Evolutionary conservation across 371 early-diverging fungal species (phyloP), one percentile per base, ranked within the genome.

Genomic region (Lichtheimia corymbifera): DNA sequence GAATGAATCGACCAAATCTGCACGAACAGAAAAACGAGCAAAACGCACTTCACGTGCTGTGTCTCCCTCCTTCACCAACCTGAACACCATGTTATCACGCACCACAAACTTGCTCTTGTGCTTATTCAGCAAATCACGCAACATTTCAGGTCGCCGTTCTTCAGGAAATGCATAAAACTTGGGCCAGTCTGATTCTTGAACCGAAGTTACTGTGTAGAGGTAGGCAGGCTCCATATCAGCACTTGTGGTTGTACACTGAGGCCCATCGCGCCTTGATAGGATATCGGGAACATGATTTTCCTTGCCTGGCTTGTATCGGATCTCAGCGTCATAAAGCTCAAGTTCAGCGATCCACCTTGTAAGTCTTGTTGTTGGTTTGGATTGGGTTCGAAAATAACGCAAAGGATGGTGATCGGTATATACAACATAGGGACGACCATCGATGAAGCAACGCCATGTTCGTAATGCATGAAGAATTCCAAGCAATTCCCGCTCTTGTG

Each of bases 401-500:
- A 72, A n/a, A 5, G 71, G 67, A 12, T 66, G 35, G 28, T 76
- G 76, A 53, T 76, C 69, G 0, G 72, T 64, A 4, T 52, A 59
- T 2, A 74, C 55, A 24, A 47, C 43, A 28, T 67, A 71, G 0
- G 57, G 63, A 20, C 50, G 53, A 0, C 72, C 67, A 20, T 72
- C 67, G 15, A 72, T 55, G 13, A 67, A 71, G 18, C 67, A 69
- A 0, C 76, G 63, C 79, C 77, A 77, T 0, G 55, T 51, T 5
- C 66, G 11, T 24, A 79, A 54, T 0, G 73, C 73, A 55, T 69
- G 67, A 0, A 77, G 20, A 4, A 76, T 73, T 14, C 67, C 75
- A 1, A 72, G 56, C 2, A 79, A 50, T 58, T 75, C 79, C 9
- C 78, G 82, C 42, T 76, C 71, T 57, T 77, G 72, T 0, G 72